Base-by-base conservation (phyloP, 805 yeast species). In the Saccharomycopsis schoenii region DNA sequence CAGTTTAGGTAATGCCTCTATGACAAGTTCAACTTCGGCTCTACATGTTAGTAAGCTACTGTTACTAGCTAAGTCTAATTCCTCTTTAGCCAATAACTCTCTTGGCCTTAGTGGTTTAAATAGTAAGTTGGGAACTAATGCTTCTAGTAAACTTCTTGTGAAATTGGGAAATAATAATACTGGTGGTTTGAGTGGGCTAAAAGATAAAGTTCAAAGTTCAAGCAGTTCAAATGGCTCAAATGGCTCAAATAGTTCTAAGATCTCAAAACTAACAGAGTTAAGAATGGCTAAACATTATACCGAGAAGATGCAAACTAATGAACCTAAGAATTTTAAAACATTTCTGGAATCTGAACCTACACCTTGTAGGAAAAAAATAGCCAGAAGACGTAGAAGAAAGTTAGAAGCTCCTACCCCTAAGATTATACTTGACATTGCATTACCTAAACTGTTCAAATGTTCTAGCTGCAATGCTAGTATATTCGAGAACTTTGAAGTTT, bases 251-350 rank as follows among this genome's bases (percentile, higher is more conserved):
- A 34, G 37, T 17, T 41, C 59, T 1, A 61, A 60, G 37, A 36
- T 63, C 10, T 58, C 64, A n/a, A 61, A 63, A 54, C 36, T 61
- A 15, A 62, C 59, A 15, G 58, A 57, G 14, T 40, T 62, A 11
- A 42, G 60, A 37, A 12, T 51, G 11, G 40, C 51, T 24, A 52
- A 54, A 40, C 15, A 29, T 10, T 37, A 15, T 24, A 2, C 24
- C 15, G 52, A 29, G 54, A 17, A 37, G 15, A 4, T 14, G 10
- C 47, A 41, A 4, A 24, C 2, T 24, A 47, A 4, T 21, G 34
- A 21, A 21, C 25, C n/a, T 8, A 24, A 47, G 6, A 21, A 8
- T 21, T 21, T 24, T 24, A 15, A 47, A 17, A 17, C 12, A 47
- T 11, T 4, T 47, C 29, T 21, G 21, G 29, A 47, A 21, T 21